Percentiles rank a stretch among this genome's conserved stretches.
Conservation (phyloP, 2,329 filamentous ascomycete genomes). For the Lasiodiplodia theobromae region DNA sequence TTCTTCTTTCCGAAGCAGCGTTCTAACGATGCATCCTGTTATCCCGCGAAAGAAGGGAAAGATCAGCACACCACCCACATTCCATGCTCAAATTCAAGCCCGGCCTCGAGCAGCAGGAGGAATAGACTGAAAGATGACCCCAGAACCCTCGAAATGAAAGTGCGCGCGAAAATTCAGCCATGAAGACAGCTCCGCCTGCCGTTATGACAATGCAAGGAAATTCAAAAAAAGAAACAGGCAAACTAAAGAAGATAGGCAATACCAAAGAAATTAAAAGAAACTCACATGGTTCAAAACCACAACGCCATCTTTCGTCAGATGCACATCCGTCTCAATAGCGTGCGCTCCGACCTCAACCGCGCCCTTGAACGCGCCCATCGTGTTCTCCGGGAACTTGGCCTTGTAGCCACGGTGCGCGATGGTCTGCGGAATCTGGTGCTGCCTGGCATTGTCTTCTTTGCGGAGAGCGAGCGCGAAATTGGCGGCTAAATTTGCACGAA, state of each 20-base stretch:
- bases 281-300: slow-evolving; percentile 77
- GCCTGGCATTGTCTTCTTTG: slow-evolving; percentile 37
- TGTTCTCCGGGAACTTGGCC: slow-evolving; percentile 82
- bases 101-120: too few relatives aligned
- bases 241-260: not conserved
- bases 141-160: not conserved
- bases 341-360: slow-evolving; percentile 78
- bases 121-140: too few relatives aligned
- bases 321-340: slow-evolving; percentile 88
- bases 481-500: slow-evolving; percentile 36
- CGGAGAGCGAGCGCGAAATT: slow-evolving; percentile 42
- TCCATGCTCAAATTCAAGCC: not conserved
- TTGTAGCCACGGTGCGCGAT: slow-evolving; percentile 85
- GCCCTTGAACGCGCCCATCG: slow-evolving; percentile 76
- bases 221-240: not conserved
- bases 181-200: not conserved
- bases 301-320: slow-evolving; percentile 80
- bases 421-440: slow-evolving; percentile 65
- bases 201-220: slow-evolving; percentile 25
- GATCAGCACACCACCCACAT: not conserved
- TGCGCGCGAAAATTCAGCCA: slow-evolving; percentile 49
- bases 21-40: slow-evolving; percentile 71
- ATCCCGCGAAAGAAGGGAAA: not conserved
- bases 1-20: slow-evolving; percentile 81
- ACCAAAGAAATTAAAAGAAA: slow-evolving; percentile 49